Conservation (phyloP, 1,284 basidiomycete genomes). For the Trichosporon asahii region DNA sequence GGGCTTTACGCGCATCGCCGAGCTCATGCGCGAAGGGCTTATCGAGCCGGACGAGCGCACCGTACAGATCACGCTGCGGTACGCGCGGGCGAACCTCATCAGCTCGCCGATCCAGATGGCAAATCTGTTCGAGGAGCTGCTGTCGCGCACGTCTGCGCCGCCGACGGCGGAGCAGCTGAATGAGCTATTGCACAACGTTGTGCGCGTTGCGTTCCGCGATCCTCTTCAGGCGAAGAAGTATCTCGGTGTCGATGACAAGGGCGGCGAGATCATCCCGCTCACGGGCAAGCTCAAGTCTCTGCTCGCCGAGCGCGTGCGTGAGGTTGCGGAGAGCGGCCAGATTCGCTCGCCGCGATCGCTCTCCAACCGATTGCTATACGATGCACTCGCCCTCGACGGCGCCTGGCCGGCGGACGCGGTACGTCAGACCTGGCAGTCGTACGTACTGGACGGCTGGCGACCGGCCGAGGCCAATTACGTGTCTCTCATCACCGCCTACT, state of each 20-base stretch:
- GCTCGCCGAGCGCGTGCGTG: constrained; percentile 11
- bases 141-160: constrained; percentile 20
- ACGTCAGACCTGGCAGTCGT: constrained; percentile 32
- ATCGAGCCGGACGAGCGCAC: constrained; percentile 35
- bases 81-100: constrained; percentile 22
- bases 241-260: not conserved
- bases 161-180: constrained; percentile 29
- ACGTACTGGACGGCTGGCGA: constrained; percentile 38
- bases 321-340: constrained; percentile 9
- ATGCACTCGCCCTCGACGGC: constrained; percentile 28
- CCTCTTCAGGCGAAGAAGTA: not conserved
- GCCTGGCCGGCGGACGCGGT: constrained; percentile 27
- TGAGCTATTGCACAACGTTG: constrained; percentile 25
- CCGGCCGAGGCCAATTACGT: constrained; percentile 35
- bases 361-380: constrained; percentile 35
- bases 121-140: constrained; percentile 26
- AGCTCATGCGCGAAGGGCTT: constrained; percentile 21
- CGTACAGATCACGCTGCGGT: constrained; percentile 32
- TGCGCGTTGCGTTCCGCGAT: constrained; percentile 17
- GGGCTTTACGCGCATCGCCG: constrained; percentile 18
- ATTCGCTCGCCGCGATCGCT: constrained; percentile 22
- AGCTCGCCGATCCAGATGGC: constrained; percentile 29
- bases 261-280: not conserved
- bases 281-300: not conserved
- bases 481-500: constrained; percentile 41